Evolutionary conservation across 2,329 filamentous ascomycete genomes (phyloP), one percentile per base, ranked within the genome.

Genomic region (Cordyceps pruinosa): DNA sequence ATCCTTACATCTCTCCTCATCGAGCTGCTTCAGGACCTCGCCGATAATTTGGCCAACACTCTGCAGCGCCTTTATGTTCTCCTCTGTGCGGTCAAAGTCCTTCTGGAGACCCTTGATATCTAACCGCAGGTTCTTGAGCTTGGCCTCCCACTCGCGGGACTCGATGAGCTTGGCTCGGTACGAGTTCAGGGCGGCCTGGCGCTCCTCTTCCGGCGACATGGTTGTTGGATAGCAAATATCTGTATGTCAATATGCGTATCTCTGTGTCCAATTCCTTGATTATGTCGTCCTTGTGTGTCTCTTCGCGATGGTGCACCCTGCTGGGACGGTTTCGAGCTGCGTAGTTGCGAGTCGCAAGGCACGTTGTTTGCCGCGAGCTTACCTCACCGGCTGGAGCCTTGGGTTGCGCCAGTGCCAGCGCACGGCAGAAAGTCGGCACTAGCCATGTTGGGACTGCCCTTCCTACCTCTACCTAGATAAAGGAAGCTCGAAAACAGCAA

Each of bases 1-100:
- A 39, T 50, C 77, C 89, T 73, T 79, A 97, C 93, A 99, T 86
- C 94, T 82, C 80, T 99, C 95, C 68, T 99, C 94, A 70, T 99
- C 94, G 62, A 99, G 82, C 79, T 99, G 95, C 80, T 99, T 99
- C 69, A 99, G 78, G 60, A 99, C 95, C 76, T 99, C 94, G 67
- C 94, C 94, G 73, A 99, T 97, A 74, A 99, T 99, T 78, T 99
- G 94, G 51, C 94, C 94, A 56, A 99, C 94, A 73, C 94, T 97
- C 79, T 99, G 94, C 69, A 99, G 79, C 64, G 94, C 94, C 80
- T 99, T 99, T 81, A 99, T 97, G 77, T 97, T 97, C 64, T 99
- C 95, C 72, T 99, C 94, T 55, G 94, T 97, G 65, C 93, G 86
- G 72, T 99, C 93, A 69, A 92, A 99, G 67, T 97, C 92, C 70